These are phyloP conservation scores for Naumovozyma dairenensis DNA, from an alignment of 805 yeast species.

Conservation along the genomic window DNA sequence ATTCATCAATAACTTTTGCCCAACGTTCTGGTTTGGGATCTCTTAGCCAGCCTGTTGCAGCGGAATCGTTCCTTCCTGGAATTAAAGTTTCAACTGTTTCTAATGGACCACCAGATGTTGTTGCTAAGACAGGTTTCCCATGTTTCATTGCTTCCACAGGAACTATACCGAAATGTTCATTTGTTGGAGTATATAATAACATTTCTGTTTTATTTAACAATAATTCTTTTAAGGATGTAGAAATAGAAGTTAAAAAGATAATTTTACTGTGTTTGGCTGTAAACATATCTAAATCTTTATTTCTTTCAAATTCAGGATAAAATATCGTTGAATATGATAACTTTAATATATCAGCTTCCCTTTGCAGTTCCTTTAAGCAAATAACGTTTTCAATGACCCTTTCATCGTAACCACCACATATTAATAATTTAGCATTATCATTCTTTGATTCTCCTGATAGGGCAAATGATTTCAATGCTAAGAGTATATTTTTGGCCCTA, in stretches of 20 bases:
- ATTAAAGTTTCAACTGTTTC: slow-evolving; percentile 47
- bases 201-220: slow-evolving; percentile 49
- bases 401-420: slow-evolving; percentile 88
- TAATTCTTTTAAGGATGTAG: slow-evolving; percentile 51
- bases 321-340: slow-evolving; percentile 39
- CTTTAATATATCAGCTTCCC: slow-evolving; percentile 35
- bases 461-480: slow-evolving; percentile 67
- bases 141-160: slow-evolving; percentile 90
- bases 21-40: slow-evolving; percentile 41
- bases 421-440: slow-evolving; percentile 40
- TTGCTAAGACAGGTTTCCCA: slow-evolving; percentile 77
- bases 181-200: slow-evolving; percentile 78
- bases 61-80: slow-evolving; percentile 19
- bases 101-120: slow-evolving; percentile 84
- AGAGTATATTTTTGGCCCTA: slow-evolving; percentile 66
- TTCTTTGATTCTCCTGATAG: slow-evolving; percentile 25
- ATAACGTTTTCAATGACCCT: slow-evolving; percentile 66
- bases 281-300: slow-evolving; percentile 8
- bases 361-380: slow-evolving; percentile 52
- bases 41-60: slow-evolving; percentile 58
- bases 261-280: slow-evolving; percentile 37
- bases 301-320: slow-evolving; percentile 19
- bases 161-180: slow-evolving; percentile 95
- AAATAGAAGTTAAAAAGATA: slow-evolving; percentile 72
- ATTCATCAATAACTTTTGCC: slow-evolving; percentile 41